A percentile compares a stretch with the other conserved stretches of the same genome.
These are phyloP conservation scores for Murraya paniculata DNA, from an alignment of 345 rosid genomes.

Conservation along the genomic window DNA sequence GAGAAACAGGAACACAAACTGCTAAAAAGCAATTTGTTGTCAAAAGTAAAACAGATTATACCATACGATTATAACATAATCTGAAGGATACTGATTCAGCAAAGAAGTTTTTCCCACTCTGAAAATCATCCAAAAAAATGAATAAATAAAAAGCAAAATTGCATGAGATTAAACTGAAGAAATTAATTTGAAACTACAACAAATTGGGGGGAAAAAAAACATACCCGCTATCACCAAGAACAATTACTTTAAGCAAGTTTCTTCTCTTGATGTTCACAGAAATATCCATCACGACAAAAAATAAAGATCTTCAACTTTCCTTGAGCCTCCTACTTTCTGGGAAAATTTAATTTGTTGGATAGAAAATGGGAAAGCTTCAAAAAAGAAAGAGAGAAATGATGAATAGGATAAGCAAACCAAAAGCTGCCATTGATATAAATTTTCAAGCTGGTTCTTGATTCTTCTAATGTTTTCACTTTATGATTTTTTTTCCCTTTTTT, in stretches of 20 bases:
- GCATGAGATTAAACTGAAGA: neutral
- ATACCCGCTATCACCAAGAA: constrained; percentile 90
- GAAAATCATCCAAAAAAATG: constrained; percentile 17
- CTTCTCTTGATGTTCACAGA: constrained; percentile 55
- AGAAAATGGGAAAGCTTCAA: neutral
- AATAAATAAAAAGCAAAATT: neutral
- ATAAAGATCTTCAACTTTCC: neutral
- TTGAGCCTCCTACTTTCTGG: neutral
- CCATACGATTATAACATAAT: neutral
- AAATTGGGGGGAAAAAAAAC: neutral
- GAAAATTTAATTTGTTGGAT: neutral
- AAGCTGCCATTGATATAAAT: neutral
- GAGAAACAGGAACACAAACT: too few species aligned
- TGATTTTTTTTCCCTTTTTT: neutral
- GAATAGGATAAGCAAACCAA: neutral
- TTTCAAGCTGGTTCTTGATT: constrained; percentile 25
- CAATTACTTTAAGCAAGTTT: constrained; percentile 78
- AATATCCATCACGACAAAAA: constrained; percentile 31
- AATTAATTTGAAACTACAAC: neutral
- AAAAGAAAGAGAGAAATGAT: neutral
- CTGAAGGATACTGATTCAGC: constrained; percentile 83
- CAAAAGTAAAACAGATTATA: neutral
- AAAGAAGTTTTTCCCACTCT: constrained; percentile 93
- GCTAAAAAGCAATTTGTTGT: neutral
- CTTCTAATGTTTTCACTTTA: constrained; percentile 14